Evolutionary conservation across 2,329 filamentous ascomycete genomes (phyloP).

Genomic region (Sclerotinia subarctica): DNA sequence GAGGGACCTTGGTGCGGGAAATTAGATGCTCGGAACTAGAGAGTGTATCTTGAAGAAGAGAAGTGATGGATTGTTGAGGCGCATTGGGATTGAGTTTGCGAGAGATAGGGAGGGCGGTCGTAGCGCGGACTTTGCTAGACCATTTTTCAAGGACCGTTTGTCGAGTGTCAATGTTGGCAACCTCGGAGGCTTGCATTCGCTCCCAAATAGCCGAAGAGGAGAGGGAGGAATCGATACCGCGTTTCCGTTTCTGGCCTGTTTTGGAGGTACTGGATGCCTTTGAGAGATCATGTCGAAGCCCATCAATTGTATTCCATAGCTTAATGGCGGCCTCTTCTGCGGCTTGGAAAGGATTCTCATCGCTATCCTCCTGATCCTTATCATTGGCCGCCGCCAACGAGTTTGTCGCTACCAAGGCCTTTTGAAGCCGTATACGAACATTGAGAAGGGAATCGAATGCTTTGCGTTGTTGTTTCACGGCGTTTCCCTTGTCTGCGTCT

Average conservation of each 20-base stretch:
- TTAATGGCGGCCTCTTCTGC: conserved; percentile 83
- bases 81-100: conserved; percentile 54
- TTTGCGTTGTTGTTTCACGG: conserved; percentile 80
- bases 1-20: conserved; percentile 65
- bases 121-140: conserved; percentile 72
- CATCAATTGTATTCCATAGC: conserved; percentile 77
- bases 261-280: conserved; percentile 44
- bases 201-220: conserved; percentile 68
- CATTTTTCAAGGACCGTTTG: conserved; percentile 81
- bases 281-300: conserved; percentile 60
- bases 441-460: conserved; percentile 88
- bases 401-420: conserved; percentile 80
- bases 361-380: conserved; percentile 42
- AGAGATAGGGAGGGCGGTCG: conserved; percentile 53
- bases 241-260: conserved; percentile 61
- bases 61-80: conserved; percentile 60
- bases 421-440: conserved; percentile 87
- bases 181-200: conserved; percentile 65
- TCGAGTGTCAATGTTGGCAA: conserved; percentile 56
- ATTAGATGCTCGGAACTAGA: conserved; percentile 63
- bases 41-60: conserved; percentile 66
- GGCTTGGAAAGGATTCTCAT: conserved; percentile 58
- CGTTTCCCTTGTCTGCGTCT: conserved; percentile 80
- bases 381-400: conserved; percentile 55
- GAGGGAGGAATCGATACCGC: conserved; percentile 51